Evolutionary conservation across 208 protist species (phyloP), one percentile per base, ranked within the genome.

Genomic region (Crithidia sp.): DNA sequence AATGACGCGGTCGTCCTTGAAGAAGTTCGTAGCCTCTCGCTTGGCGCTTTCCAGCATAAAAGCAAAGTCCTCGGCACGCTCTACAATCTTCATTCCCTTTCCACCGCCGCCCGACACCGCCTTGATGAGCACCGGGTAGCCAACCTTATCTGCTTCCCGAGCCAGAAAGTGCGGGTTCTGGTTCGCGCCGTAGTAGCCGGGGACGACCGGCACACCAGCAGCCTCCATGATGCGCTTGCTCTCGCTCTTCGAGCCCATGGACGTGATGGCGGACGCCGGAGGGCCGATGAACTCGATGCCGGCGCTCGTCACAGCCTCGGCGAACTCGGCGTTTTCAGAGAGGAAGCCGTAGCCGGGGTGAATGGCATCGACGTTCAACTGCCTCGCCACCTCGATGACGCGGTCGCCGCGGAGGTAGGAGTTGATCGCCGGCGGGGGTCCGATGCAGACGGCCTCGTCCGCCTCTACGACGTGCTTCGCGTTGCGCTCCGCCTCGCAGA

Each of bases 301-400:
- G 13, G 81, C 64, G 9, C 82, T 72, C 61, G 85, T 81, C 47
- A 97, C 87, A 8, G 76, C 63, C 13, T 90, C 72, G 0, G 92
- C 91, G 79, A 99, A 99, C 37, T 64, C 77, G 16, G 88, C 85
- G 76, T 99, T 99, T 80, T 99, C 98, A 0, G 96, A 99, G 3
- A 99, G 89, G 82, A 99, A 99, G 40, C 98, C 98, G 71, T 99
- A 99, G 41, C 98, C 98, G 10, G 98, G 97, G 76, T 99, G 98
- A 63, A 99, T 92, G 4, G 96, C 97, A 60, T 98, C 84, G 65
- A 90, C 95, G 14, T 89, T 82, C 5, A 87, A 86, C 54, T 74
- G 40, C 71, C 89, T 92, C 39, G 93, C 94, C 7, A 91, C 93
- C 8, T 97, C 86, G 7, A 99, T 69, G 45, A 99, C 95, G 5